Evolutionary conservation across 768 basidiomycete genomes (phyloP), one percentile per base, ranked within the genome.

Genomic region (Clavaria fumosa): DNA sequence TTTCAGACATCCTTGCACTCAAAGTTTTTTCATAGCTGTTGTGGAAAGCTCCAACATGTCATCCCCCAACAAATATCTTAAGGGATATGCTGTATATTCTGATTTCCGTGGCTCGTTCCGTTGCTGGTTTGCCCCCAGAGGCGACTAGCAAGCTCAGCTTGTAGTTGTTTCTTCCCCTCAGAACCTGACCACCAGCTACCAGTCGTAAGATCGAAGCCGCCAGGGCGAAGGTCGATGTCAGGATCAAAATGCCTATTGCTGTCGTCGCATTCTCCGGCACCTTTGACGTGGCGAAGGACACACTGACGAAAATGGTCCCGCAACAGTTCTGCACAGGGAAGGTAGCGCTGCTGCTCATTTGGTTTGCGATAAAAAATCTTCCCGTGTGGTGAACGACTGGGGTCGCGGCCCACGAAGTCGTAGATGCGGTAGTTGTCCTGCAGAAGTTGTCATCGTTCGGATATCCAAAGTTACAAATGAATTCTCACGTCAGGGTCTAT

Each of bases 221-320:
- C 39, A 6, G 32, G 17, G 30, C 33, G 10, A 35, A 49, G 41
- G 39, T 49, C 43, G 24, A 47, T 31, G 36, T 45, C 47, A 36
- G 47, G 46, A 32, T 49, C 47, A 20, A 47, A 45, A 30, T 30
- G 36, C 34, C 47, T 35, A 23, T 41, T 4, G 12, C 17, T 34
- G 35, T 43, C 44, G 28, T 39, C 30, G 40, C 39, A 20, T 31
- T 38, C 37, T 38, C 24, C 38, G 18, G 38, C 21, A 20, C 46
- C 43, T 44, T 45, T 41, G 26, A 49, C 35, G 36, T 43, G 42
- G 40, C 42, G 41, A 41, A 47, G 48, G 46, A 45, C 33, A 35
- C 48, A 49, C 34, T 45, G 46, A 23, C 48, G 46, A 32, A 45
- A 47, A 42, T 49, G 46, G 35, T 49, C 48, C 17, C 42, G 46